Base-by-base conservation (phyloP, 2,329 filamentous ascomycete species). In the Phaeophleospora eucalypticola region DNA sequence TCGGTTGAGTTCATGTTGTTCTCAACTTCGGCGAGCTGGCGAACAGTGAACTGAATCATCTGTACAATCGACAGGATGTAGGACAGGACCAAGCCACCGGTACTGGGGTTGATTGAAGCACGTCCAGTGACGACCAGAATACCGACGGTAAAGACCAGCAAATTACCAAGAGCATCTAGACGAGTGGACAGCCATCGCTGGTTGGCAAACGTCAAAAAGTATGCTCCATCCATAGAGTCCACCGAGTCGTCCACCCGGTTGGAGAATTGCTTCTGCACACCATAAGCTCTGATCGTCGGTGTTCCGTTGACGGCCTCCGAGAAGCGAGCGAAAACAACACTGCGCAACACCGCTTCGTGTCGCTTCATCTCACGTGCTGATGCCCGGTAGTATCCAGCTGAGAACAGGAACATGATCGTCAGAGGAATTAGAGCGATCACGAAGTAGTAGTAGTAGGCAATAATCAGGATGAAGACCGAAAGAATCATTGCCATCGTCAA, bases 1-100 rank as follows among this genome's bases (percentile, higher is more conserved):
- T 97, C 91, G 0, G 94, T 93, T 0, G 90, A 84, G 66, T 96
- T 97, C 91, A 97, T 97, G 63, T 90, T 89, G 69, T 96, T 97
- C 68, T 97, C 91, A 7, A 97, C 89, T 67, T 96, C 91, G 19
- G 91, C 91, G 6, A 96, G 77, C 68, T 97, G 91, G 15, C 93
- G 82, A 15, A 97, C 88, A 0, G 89, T 91, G 68, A 96, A 96
- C 64, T 96, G 91, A 55, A 97, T 84, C 86, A 96, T 89, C 67
- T 94, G 88, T 15, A 95, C 89, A 61, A 96, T 95, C 12, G 85
- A 80, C 15, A 98, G 77, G 62, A 97, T 95, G 68, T 97, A 97
- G 38, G 87, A 93, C 17, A 98, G 77, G 0, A 97, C 89, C 33
- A 97, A 74, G 16, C 93, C 93, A 37, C 82, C 84, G 46, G 89